Conservation (phyloP, 225 moss, liverwort and hornwort genomes). For the Takakia lepidozioides region DNA sequence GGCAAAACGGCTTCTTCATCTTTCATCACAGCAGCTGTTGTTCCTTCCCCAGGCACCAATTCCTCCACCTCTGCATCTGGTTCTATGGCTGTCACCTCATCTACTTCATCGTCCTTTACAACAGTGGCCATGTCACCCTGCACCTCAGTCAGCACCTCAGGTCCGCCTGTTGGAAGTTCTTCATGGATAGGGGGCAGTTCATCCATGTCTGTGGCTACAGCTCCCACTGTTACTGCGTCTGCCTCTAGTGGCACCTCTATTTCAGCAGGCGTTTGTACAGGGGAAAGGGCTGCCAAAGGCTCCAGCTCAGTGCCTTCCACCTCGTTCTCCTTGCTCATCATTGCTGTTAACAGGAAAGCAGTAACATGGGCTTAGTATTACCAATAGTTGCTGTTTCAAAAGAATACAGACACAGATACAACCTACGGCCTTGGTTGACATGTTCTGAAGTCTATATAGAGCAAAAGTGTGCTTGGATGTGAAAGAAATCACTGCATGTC, state of each 20-base stretch:
- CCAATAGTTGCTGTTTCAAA: too few species aligned
- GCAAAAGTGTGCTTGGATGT: too few species aligned
- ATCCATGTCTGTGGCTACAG: slow-evolving; percentile 6
- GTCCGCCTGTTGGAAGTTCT: slow-evolving; percentile 23
- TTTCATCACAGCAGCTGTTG: slow-evolving; percentile 36
- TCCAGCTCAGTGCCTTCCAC: slow-evolving; percentile 30
- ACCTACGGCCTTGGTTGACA: too few species aligned
- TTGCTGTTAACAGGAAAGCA: slow-evolving; percentile 18
- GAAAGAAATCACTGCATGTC: too few species aligned
- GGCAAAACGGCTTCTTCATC: slow-evolving; percentile 44
- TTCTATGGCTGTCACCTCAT: slow-evolving; percentile 28
- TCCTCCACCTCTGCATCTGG: slow-evolving; percentile 26
- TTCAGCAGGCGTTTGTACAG: too few species aligned
- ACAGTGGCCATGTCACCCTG: slow-evolving; percentile 7
- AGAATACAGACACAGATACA: too few species aligned
- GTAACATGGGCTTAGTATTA: neutral
- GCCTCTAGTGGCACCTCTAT: slow-evolving; percentile 3
- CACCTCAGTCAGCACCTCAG: slow-evolving; percentile 13
- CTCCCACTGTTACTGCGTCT: slow-evolving; percentile 13
- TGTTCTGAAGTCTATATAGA: too few species aligned
- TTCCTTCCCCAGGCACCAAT: slow-evolving; percentile 27
- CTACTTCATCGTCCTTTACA: slow-evolving; percentile 15
- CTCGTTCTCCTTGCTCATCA: slow-evolving; percentile 13
- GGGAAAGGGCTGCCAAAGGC: slow-evolving; percentile 4
- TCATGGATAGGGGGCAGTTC: slow-evolving; percentile 26